These are phyloP conservation scores for Paramecium sexaurelia DNA, from an alignment of 73 alveolate genomes.

Conservation along the genomic window DNA sequence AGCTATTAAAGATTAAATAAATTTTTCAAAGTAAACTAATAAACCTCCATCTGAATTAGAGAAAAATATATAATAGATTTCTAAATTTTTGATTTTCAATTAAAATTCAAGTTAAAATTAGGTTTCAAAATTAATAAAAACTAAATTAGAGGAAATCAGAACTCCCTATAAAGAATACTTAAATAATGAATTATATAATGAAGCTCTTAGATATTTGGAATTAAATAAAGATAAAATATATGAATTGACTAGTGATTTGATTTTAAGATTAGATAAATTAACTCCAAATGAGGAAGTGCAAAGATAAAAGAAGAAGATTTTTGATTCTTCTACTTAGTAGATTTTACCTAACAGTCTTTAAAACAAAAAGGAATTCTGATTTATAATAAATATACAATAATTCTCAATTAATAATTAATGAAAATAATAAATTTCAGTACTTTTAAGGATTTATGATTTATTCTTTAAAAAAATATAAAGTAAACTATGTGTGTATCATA, in stretches of 20 bases:
- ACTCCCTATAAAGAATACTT: not conserved
- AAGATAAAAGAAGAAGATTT: conserved; percentile 13
- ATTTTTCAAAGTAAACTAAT: not conserved
- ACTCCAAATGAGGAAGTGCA: not conserved
- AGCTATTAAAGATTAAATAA: not conserved
- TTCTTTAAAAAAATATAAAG: not conserved
- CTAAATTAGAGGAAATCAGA: not conserved
- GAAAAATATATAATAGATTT: not conserved
- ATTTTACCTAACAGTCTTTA: not conserved
- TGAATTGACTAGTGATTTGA: not conserved
- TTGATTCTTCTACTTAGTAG: conserved; percentile 8
- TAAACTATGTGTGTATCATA: not conserved
- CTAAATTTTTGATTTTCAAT: not conserved
- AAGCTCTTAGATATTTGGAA: conserved; percentile 5
- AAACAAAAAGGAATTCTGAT: not conserved
- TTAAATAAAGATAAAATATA: not conserved
- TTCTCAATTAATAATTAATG: not conserved
- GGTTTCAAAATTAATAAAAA: not conserved
- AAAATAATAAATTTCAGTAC: not conserved
- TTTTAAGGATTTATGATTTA: not conserved
- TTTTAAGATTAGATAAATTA: not conserved
- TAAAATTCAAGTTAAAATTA: not conserved
- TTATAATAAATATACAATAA: not conserved
- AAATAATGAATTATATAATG: not conserved
- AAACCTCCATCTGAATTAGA: not conserved